Conservation (phyloP, 2,329 filamentous ascomycete species). For the Sporothrix humicola region DNA sequence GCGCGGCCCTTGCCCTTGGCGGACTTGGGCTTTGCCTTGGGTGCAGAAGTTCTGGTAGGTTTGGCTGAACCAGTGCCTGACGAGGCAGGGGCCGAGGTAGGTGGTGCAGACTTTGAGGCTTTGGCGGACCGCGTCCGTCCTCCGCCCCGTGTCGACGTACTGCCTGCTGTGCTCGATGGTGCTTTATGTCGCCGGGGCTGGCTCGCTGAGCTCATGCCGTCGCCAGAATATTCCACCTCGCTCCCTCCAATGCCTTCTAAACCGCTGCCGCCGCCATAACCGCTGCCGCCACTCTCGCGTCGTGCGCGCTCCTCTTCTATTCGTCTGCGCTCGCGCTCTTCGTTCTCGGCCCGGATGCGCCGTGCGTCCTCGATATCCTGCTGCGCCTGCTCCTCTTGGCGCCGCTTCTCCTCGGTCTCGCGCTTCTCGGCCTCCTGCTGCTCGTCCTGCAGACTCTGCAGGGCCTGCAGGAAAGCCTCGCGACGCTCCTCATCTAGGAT, state of each 20-base stretch:
- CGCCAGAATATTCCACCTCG: constrained; percentile 26
- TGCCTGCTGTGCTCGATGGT: constrained; percentile 46
- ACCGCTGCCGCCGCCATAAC: background rate
- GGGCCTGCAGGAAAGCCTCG: constrained; percentile 84
- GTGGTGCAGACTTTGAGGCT: background rate
- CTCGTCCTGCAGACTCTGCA: constrained; percentile 84
- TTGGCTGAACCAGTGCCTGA: background rate
- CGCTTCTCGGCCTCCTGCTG: constrained; percentile 72
- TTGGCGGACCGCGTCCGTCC: constrained; percentile 46
- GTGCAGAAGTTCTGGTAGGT: background rate
- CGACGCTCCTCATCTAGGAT: constrained; percentile 90
- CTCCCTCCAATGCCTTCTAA: background rate
- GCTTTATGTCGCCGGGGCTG: constrained; percentile 68
- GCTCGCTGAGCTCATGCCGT: constrained; percentile 52
- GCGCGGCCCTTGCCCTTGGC: constrained; percentile 30
- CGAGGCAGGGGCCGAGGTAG: background rate
- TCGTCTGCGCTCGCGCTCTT: constrained; percentile 59
- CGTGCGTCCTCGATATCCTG: constrained; percentile 63
- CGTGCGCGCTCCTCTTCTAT: constrained; percentile 60
- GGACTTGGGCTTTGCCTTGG: constrained; percentile 22
- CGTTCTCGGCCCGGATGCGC: constrained; percentile 62
- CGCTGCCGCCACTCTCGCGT: constrained; percentile 50
- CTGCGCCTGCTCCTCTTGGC: constrained; percentile 62
- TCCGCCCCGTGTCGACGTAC: constrained; percentile 42
- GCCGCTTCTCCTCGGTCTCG: constrained; percentile 64